These are phyloP conservation scores for Linum lewisii DNA, from an alignment of 345 rosid species.

Conservation along the genomic window DNA sequence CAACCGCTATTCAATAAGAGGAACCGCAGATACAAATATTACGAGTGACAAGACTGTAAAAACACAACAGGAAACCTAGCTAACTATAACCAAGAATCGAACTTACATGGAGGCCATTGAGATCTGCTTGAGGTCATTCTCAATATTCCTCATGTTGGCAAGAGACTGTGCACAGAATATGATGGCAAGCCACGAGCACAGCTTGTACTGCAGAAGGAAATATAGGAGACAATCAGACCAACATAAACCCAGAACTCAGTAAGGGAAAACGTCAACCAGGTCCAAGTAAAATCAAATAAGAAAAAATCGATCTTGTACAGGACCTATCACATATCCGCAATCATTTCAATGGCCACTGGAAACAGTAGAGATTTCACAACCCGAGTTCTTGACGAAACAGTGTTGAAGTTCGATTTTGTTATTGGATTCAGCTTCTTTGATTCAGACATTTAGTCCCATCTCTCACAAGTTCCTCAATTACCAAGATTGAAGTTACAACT, in stretches of 20 bases:
- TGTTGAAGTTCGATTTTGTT: not conserved
- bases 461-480: not conserved
- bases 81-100: not conserved
- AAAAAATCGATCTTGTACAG: not conserved
- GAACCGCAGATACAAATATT: not conserved
- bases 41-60: not conserved
- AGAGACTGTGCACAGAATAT: conserved; percentile 93
- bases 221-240: no score
- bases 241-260: not conserved
- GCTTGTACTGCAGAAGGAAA: conserved; percentile 58
- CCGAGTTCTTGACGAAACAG: not conserved
- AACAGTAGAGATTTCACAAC: no score
- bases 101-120: conserved; percentile 97
- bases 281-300: not conserved
- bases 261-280: not conserved
- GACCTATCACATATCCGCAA: no score
- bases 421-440: not conserved
- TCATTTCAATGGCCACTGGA: no score
- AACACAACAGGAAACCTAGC: not conserved
- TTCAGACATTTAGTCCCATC: not conserved
- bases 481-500: not conserved
- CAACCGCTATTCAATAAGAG: not conserved
- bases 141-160: conserved; percentile 74
- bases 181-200: conserved; percentile 92
- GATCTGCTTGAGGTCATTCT: conserved; percentile 89